phyloP scores from a whole-genome alignment of 2,329 filamentous ascomycete species.

The Aspergillus glaucus region DNA sequence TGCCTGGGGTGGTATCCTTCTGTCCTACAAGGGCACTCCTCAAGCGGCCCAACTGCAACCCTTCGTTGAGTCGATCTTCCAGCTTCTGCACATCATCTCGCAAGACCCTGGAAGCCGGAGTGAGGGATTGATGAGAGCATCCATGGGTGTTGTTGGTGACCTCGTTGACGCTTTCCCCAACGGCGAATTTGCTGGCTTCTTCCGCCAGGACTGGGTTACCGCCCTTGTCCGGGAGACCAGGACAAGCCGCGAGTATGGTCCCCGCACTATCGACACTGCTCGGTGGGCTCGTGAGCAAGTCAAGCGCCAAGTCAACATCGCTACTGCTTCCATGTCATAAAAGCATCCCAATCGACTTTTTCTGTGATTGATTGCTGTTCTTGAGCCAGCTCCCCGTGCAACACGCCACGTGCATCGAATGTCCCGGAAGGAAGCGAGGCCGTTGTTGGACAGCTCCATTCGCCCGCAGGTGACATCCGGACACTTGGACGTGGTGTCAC shows the following conservation, averaged over 20 bases:
- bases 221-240: slow-evolving; percentile 87
- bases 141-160: slow-evolving; percentile 96
- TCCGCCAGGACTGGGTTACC: slow-evolving; percentile 87
- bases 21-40: slow-evolving; percentile 73
- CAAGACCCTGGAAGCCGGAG: slow-evolving; percentile 84
- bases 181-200: slow-evolving; percentile 75
- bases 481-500: slow-evolving; percentile 9
- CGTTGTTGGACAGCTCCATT: slow-evolving; percentile 5
- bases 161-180: slow-evolving; percentile 89
- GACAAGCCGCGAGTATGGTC: slow-evolving; percentile 76
- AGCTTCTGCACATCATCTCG: slow-evolving; percentile 73
- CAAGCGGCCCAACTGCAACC: slow-evolving; percentile 62
- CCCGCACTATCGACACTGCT: slow-evolving; percentile 85
- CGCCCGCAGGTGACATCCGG: slow-evolving; percentile 1
- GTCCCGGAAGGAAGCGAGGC: slow-evolving; percentile 13
- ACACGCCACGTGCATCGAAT: slow-evolving; percentile 8
- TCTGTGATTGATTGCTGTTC: slow-evolving; percentile 6
- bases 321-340: slow-evolving; percentile 36
- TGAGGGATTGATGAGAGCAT: slow-evolving; percentile 83
- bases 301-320: slow-evolving; percentile 64
- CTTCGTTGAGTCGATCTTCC: slow-evolving; percentile 80
- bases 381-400: slow-evolving; percentile 8
- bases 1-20: slow-evolving; percentile 94
- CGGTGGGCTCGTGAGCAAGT: slow-evolving; percentile 97
- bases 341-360: neutral